Base-by-base conservation (phyloP, 257 asterid species). In the Primulina huaijiensis region DNA sequence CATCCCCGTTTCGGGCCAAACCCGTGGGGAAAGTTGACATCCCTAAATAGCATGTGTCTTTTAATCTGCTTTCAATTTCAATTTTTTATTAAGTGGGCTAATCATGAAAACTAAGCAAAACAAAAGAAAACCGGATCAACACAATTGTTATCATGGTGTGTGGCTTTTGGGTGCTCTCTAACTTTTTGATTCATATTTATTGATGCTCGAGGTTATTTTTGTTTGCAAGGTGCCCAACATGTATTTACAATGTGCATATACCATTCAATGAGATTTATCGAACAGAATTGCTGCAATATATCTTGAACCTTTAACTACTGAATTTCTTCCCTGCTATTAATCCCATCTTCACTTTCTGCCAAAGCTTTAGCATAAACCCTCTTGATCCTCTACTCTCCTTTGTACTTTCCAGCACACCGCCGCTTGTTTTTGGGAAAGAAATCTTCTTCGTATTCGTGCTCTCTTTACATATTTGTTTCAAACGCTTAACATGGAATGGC, bases 381-480 rank as follows among this genome's bases (percentile, higher is more conserved):
- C 68, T 65, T 17, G 79, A 52, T 52, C 77, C 80, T 29, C 50
- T 72, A 7, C 25, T 75, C 29, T 60, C 75, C 30, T 29, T 60
- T 34, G 64, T 63, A 20, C 60, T 30, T 56, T 40, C 75, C 8
- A 8, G 31, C 35, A 0, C 72, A 31, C 65, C 59, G 0, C 66
- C 5, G 16, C 53, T 69, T 64, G 33, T 60, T 43, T 72, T 75
- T 19, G 82, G 60, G 68, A 58, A 53, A 1, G 83, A 38, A 72
- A 84, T 78, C 76, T 71, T 84, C 78, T 76, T 87, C 6, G 70
- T 64, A 72, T 69, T 87, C 4, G 78, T 73, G 50, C 77, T 79
- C 60, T 80, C 70, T 65, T 77, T 70, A 64, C 72, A 77, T 57
- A 85, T 71, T 56, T 62, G 71, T 56, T 78, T 80, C 4, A 88